Evolutionary conservation across 108 stramenopile species (phyloP).

Genomic region (Skeletonema menzelii): DNA sequence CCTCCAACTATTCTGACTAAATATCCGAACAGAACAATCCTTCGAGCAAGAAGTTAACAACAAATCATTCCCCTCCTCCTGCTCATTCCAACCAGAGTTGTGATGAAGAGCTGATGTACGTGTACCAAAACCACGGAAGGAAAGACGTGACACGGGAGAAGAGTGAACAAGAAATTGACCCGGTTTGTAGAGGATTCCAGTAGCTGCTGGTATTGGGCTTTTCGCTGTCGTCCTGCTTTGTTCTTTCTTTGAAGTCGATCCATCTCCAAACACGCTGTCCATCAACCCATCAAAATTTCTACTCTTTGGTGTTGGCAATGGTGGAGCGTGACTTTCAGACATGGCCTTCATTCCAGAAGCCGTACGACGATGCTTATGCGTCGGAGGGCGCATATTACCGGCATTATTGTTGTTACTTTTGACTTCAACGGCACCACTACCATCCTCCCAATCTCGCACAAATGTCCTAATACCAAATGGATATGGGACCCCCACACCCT

Average conservation of each 20-base stretch:
- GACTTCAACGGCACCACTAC: constrained; percentile 19
- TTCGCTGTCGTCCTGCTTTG: background rate
- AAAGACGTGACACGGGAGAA: constrained; percentile 66
- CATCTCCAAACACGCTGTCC: constrained; percentile 21
- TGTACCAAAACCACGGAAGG: constrained; percentile 75
- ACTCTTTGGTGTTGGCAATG: constrained; percentile 11
- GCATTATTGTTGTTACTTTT: constrained; percentile 2
- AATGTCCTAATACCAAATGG: constrained; percentile 69
- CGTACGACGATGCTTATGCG: constrained; percentile 23
- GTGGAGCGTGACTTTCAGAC: constrained; percentile 8
- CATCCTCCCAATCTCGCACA: constrained; percentile 63
- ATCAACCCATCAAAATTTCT: constrained; percentile 16
- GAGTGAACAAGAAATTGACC: constrained; percentile 81
- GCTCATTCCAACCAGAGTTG: constrained; percentile 14
- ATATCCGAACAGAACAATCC: constrained; percentile 68
- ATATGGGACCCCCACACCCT: constrained; percentile 51
- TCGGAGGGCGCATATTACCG: constrained; percentile 25
- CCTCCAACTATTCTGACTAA: constrained; percentile 77
- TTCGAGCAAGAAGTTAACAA: constrained; percentile 69
- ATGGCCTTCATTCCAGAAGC: background rate
- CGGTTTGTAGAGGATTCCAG: constrained; percentile 72
- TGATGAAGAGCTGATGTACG: constrained; percentile 47
- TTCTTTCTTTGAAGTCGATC: background rate
- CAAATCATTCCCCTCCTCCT: constrained; percentile 77
- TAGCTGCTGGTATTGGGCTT: background rate